Evolutionary conservation across 2,329 filamentous ascomycete genomes (phyloP).

Genomic region (Neopestalotiopsis sp.): DNA sequence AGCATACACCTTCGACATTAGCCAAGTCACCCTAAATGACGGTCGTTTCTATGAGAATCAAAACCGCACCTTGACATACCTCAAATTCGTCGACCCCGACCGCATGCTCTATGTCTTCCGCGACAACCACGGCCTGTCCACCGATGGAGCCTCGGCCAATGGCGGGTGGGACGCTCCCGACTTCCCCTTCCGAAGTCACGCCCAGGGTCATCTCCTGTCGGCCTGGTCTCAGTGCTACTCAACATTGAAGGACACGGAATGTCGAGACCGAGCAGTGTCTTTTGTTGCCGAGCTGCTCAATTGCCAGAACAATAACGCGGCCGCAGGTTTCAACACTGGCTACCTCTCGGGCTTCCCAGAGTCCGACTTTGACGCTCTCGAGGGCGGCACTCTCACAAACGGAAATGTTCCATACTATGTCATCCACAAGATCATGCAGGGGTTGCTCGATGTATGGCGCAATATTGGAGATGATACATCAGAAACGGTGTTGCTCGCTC

Average conservation of each 20-base stretch:
- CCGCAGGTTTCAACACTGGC: constrained; percentile 47
- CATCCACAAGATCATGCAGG: constrained; percentile 59
- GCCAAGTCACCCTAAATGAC: constrained; percentile 42
- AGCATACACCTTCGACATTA: constrained; percentile 44
- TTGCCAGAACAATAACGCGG: constrained; percentile 55
- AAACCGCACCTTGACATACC: constrained; percentile 50
- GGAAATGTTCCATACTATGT: constrained; percentile 60
- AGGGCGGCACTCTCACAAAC: constrained; percentile 43
- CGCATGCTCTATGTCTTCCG: constrained; percentile 55
- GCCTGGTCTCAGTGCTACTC: constrained; percentile 57
- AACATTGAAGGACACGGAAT: constrained; percentile 44
- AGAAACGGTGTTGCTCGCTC: constrained; percentile 45
- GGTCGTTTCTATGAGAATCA: constrained; percentile 50
- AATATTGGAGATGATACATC: constrained; percentile 47
- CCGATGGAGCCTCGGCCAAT: constrained; percentile 48
- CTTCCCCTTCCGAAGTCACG: constrained; percentile 57
- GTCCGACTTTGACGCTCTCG: constrained; percentile 51
- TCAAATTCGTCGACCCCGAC: constrained; percentile 49
- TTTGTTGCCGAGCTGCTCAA: constrained; percentile 54
- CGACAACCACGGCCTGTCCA: constrained; percentile 49
- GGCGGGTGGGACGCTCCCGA: constrained; percentile 59
- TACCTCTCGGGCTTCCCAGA: constrained; percentile 59
- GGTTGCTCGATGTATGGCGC: constrained; percentile 55
- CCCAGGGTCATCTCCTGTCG: constrained; percentile 56
- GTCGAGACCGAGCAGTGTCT: constrained; percentile 48